Evolutionary conservation across 2,329 filamentous ascomycete species (phyloP).

Genomic region (Botrytis aclada): DNA sequence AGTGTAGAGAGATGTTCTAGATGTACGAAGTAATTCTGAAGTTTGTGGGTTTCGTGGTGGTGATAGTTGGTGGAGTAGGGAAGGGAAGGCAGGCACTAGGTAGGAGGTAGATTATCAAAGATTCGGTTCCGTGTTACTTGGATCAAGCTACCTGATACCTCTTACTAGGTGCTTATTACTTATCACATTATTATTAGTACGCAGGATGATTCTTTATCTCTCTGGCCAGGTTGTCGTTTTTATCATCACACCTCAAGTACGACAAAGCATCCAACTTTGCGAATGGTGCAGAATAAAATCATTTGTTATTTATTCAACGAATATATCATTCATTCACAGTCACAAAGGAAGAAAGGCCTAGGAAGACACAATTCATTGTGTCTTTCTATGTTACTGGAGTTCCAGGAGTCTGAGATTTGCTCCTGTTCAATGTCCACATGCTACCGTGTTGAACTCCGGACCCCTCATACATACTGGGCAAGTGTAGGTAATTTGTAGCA

Average conservation of each 20-base stretch:
- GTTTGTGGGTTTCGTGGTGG: not conserved
- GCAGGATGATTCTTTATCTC: not conserved
- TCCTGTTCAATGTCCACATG: not conserved
- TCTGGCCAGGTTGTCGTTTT: constrained; percentile 6
- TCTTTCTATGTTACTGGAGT: not conserved
- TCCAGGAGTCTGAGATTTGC: not conserved
- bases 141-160: not conserved
- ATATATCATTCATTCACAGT: too few species aligned
- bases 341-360: too few species aligned
- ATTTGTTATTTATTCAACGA: too few species aligned
- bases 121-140: not conserved
- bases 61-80: not conserved
- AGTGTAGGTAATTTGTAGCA: too few species aligned
- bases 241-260: not conserved
- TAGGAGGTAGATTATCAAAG: not conserved
- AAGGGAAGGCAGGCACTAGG: not conserved
- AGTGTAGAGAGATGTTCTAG: not conserved
- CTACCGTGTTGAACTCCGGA: not conserved
- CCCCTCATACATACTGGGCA: not conserved
- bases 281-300: not conserved
- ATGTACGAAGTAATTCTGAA: not conserved
- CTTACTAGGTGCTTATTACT: not conserved
- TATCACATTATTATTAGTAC: not conserved
- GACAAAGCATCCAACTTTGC: not conserved
- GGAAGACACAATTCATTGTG: not conserved